phyloP scores from a whole-genome alignment of 2,329 filamentous ascomycete genomes.

The Diaporthe eres region DNA sequence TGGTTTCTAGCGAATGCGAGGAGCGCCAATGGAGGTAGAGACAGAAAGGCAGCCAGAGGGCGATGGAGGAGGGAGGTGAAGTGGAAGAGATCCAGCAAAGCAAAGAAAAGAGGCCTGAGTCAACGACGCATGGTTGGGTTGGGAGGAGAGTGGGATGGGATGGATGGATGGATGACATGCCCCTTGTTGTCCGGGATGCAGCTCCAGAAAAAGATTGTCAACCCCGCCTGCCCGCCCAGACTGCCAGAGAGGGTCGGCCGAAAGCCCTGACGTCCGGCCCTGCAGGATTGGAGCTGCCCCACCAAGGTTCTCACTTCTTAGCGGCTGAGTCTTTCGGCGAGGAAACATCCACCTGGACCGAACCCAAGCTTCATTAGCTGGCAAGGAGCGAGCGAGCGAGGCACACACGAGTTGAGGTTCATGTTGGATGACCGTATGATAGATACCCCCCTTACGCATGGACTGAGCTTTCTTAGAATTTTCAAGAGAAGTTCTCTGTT shows the following conservation, averaged over 20 bases:
- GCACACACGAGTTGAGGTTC: constrained; percentile 29
- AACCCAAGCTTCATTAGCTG: constrained; percentile 26
- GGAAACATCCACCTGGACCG: constrained; percentile 1
- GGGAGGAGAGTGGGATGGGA: constrained; percentile 6
- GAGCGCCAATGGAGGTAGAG: constrained; percentile 9
- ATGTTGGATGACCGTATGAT: constrained; percentile 35
- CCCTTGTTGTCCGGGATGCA: constrained; percentile 28
- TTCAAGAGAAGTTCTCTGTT: constrained; percentile 14
- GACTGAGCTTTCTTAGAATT: constrained; percentile 26
- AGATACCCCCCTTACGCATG: constrained; percentile 35
- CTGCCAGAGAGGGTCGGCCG: constrained; percentile 37
- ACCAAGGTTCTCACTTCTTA: constrained; percentile 33
- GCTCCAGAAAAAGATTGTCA: constrained; percentile 34
- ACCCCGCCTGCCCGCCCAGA: constrained; percentile 26
- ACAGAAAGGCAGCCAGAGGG: not conserved
- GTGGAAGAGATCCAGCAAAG: constrained; percentile 2
- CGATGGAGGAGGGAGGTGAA: constrained; percentile 5
- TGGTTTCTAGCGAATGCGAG: not conserved
- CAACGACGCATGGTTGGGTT: constrained; percentile 15
- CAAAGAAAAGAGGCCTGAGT: constrained; percentile 24
- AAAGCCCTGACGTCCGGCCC: constrained; percentile 46
- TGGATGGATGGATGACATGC: constrained; percentile 30
- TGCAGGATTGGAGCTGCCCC: constrained; percentile 40
- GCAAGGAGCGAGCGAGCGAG: constrained; percentile 27
- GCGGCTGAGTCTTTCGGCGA: constrained; percentile 42